Percentiles rank a stretch among this genome's conserved stretches.
These are phyloP conservation scores for Pythium graminicola DNA, from an alignment of 352 stramenopile species.

Conservation along the genomic window DNA sequence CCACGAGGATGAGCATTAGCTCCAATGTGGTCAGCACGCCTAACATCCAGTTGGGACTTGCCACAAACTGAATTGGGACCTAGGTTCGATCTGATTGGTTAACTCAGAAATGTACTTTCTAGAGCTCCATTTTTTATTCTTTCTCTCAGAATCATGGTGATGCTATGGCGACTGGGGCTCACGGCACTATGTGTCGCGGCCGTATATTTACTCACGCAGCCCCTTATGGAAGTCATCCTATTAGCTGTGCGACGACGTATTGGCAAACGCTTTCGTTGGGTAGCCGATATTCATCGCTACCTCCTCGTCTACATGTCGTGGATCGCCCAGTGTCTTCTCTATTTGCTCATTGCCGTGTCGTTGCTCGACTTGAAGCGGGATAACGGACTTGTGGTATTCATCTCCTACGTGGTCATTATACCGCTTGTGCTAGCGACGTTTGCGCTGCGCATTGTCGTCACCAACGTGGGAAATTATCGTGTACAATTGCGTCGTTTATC, in stretches of 20 bases:
- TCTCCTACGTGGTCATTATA: slow-evolving; percentile 54
- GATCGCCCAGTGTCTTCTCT: slow-evolving; percentile 42
- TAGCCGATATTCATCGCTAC: slow-evolving; percentile 72
- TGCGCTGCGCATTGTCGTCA: slow-evolving; percentile 64
- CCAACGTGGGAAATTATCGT: too few relatives aligned
- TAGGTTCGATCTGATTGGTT: slow-evolving; percentile 18
- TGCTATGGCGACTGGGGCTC: slow-evolving; percentile 49
- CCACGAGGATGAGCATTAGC: background rate
- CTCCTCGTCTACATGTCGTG: slow-evolving; percentile 75
- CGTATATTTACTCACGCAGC: slow-evolving; percentile 51
- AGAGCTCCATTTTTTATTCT: too few relatives aligned
- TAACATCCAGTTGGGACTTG: background rate
- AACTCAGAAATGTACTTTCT: too few relatives aligned
- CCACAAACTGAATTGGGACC: background rate
- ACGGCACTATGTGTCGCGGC: slow-evolving; percentile 33
- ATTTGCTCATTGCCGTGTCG: slow-evolving; percentile 45
- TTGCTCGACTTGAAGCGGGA: slow-evolving; percentile 51
- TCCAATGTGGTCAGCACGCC: slow-evolving; percentile 24
- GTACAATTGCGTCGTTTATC: background rate
- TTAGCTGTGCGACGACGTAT: slow-evolving; percentile 41
- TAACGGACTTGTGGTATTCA: slow-evolving; percentile 38
- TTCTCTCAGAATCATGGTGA: slow-evolving; percentile 25
- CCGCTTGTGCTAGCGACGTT: slow-evolving; percentile 70
- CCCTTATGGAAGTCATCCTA: slow-evolving; percentile 44
- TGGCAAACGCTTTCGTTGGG: slow-evolving; percentile 67